Evolutionary conservation across 768 basidiomycete genomes (phyloP).

Genomic region (Termitomyces sp.): DNA sequence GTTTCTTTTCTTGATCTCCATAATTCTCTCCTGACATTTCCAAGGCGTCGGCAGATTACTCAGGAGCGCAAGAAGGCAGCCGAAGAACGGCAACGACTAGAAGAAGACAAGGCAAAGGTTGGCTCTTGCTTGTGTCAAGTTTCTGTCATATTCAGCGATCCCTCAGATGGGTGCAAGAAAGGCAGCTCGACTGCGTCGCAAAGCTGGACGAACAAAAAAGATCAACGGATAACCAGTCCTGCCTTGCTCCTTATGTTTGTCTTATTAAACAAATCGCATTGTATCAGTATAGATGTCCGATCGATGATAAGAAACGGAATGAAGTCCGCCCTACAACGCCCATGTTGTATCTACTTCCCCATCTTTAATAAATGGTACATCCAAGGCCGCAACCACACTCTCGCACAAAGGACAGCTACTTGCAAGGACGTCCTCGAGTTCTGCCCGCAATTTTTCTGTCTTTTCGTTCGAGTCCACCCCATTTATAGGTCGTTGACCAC

Average conservation of each 20-base stretch:
- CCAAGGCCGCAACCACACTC: conserved; percentile 77
- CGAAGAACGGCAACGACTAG: conserved; percentile 64
- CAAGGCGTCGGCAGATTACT: conserved; percentile 63
- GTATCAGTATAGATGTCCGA: conserved; percentile 3
- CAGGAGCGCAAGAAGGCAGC: conserved; percentile 65
- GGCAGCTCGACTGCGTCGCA: conserved; percentile 66
- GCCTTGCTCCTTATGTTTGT: background rate
- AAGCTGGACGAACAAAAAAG: conserved; percentile 74
- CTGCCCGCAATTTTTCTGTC: conserved; percentile 67
- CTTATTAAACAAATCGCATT: conserved; percentile 8
- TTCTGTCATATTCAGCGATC: background rate
- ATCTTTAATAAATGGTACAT: conserved; percentile 78
- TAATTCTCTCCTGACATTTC: conserved; percentile 2
- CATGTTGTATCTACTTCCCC: conserved; percentile 79
- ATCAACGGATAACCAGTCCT: conserved; percentile 54
- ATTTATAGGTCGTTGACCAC: conserved; percentile 40
- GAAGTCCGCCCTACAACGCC: conserved; percentile 43
- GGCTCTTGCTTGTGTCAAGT: too few relatives aligned
- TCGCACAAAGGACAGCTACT: conserved; percentile 93
- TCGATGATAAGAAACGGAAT: background rate
- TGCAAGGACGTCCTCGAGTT: conserved; percentile 87
- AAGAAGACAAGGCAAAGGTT: conserved; percentile 64
- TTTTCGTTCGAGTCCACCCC: conserved; percentile 55
- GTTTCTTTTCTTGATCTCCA: background rate
- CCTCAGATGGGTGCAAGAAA: conserved; percentile 76